Percentiles rank a stretch among this genome's conserved stretches.
Conservation (phyloP, 345 rosid genomes). For the Eutrema yunnanense region DNA sequence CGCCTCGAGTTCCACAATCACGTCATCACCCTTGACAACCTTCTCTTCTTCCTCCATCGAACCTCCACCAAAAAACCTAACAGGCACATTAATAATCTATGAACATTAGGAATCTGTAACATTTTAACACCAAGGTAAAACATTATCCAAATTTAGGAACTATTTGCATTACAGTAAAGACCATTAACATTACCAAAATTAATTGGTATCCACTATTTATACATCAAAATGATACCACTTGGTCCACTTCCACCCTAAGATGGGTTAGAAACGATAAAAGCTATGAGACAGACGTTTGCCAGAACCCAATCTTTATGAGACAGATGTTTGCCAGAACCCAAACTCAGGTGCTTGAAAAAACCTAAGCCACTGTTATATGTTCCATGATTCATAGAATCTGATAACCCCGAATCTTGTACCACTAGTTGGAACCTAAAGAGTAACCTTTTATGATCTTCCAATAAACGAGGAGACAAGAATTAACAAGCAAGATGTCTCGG, state of each 20-base stretch:
- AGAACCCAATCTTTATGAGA: background rate
- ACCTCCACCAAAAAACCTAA: constrained; percentile 87
- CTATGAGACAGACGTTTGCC: background rate
- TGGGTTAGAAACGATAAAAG: background rate
- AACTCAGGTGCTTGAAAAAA: background rate
- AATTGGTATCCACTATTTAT: background rate
- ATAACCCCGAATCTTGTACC: background rate
- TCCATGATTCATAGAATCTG: background rate
- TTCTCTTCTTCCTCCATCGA: constrained; percentile 84
- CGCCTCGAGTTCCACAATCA: constrained; percentile 90
- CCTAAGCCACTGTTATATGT: background rate
- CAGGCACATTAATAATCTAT: background rate
- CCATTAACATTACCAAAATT: background rate
- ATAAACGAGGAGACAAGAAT: background rate
- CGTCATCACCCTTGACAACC: constrained; percentile 87
- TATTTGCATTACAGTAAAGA: background rate
- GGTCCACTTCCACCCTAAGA: background rate
- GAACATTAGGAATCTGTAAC: background rate
- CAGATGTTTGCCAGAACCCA: background rate
- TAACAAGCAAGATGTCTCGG: background rate
- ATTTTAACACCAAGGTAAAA: background rate
- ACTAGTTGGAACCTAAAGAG: background rate
- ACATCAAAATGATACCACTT: background rate
- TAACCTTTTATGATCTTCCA: background rate
- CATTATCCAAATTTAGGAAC: background rate